phyloP scores from a whole-genome alignment of 2,329 filamentous ascomycete species.

The Diplodia mutila region DNA sequence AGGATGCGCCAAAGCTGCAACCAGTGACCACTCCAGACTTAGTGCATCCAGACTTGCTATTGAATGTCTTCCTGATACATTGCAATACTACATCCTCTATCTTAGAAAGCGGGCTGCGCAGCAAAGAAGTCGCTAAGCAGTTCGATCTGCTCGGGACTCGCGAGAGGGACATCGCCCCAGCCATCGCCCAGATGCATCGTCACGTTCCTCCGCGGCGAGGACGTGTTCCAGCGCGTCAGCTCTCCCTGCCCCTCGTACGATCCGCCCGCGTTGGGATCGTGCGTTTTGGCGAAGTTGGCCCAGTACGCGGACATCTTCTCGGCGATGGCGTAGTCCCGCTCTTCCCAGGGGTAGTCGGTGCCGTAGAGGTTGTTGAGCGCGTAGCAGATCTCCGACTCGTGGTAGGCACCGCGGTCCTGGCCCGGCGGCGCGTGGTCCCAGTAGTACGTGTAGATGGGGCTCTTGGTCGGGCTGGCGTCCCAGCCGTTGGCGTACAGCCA shows the following conservation, averaged over 20 bases:
- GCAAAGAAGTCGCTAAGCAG: neutral
- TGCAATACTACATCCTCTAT: neutral
- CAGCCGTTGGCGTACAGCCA: constrained; percentile 33
- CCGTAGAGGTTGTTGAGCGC: constrained; percentile 42
- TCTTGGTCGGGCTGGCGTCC: constrained; percentile 25
- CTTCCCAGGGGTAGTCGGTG: constrained; percentile 32
- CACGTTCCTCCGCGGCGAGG: neutral
- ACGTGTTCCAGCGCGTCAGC: neutral
- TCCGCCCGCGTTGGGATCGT: neutral
- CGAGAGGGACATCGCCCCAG: neutral
- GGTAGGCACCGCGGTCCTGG: constrained; percentile 42
- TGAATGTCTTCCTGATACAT: neutral
- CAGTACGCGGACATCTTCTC: neutral
- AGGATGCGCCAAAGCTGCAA: no score
- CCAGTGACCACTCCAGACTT: no score
- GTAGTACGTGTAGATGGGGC: constrained; percentile 42
- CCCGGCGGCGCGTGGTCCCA: constrained; percentile 45
- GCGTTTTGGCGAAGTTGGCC: constrained; percentile 2
- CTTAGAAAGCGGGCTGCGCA: neutral
- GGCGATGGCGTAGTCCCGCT: constrained; percentile 37
- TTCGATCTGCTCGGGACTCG: neutral
- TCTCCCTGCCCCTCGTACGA: neutral
- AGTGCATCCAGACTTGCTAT: no score
- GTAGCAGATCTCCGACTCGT: constrained; percentile 47
- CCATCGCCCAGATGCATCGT: neutral